Evolutionary conservation across 1,139 yeast species (phyloP).

Genomic region (Komagataea norvegica): DNA sequence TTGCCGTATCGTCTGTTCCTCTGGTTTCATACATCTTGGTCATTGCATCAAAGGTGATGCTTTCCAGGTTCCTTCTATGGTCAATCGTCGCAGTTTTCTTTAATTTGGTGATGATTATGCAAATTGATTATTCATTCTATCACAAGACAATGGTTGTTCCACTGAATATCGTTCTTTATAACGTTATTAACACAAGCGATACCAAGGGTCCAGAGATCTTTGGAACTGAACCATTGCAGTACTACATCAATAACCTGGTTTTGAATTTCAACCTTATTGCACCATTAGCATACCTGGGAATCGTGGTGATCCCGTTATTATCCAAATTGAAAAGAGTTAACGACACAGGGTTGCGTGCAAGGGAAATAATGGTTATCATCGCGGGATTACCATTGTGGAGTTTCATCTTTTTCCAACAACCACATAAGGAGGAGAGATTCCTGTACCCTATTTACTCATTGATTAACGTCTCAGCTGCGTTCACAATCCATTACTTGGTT

Average conservation of each 20-base stretch:
- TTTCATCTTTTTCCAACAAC: conserved; percentile 61
- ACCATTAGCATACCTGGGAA: conserved; percentile 42
- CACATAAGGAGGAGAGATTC: conserved; percentile 93
- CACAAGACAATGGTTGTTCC: conserved; percentile 67
- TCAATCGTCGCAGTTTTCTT: conserved; percentile 29
- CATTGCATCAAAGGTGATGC: conserved; percentile 14
- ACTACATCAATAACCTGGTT: conserved; percentile 63
- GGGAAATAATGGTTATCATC: conserved; percentile 26
- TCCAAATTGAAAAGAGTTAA: conserved; percentile 20
- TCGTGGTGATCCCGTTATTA: conserved; percentile 28
- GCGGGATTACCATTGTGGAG: conserved; percentile 61
- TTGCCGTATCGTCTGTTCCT: conserved; percentile 61
- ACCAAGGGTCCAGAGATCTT: conserved; percentile 83
- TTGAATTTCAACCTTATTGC: conserved; percentile 67
- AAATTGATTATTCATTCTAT: conserved; percentile 64
- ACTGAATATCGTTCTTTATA: conserved; percentile 75
- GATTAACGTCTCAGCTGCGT: conserved; percentile 58
- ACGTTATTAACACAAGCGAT: conserved; percentile 69
- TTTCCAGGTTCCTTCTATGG: conserved; percentile 17
- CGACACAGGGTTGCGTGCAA: conserved; percentile 5
- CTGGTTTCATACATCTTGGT: conserved; percentile 37
- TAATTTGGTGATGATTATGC: conserved; percentile 35
- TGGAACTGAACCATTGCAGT: conserved; percentile 81
- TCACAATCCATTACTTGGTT: conserved; percentile 38
- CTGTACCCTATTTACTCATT: conserved; percentile 80